Evolutionary conservation across 768 basidiomycete genomes (phyloP).

Genomic region (Fibroporia radiculosa): DNA sequence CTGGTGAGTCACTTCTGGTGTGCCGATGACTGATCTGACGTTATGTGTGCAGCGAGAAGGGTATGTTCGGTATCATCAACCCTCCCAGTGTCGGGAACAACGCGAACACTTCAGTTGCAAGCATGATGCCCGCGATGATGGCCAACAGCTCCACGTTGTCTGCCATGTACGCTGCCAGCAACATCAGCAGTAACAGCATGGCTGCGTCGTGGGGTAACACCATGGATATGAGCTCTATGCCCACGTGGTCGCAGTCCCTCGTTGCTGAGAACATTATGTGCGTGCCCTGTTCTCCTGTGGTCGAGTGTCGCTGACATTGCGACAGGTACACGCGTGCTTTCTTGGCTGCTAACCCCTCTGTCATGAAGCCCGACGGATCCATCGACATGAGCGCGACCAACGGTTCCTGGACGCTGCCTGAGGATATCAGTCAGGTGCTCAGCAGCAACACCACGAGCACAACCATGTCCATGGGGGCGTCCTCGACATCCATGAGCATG

Average conservation of each 20-base stretch:
- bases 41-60: slow-evolving; percentile 37
- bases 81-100: slow-evolving; percentile 42
- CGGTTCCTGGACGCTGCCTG: slow-evolving; percentile 17
- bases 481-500: slow-evolving; percentile 11
- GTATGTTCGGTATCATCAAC: slow-evolving; percentile 83
- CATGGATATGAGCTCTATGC: slow-evolving; percentile 51
- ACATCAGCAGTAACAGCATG: slow-evolving; percentile 37
- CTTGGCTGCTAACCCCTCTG: slow-evolving; percentile 44
- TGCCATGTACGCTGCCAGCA: slow-evolving; percentile 40
- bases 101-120: slow-evolving; percentile 38
- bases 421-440: slow-evolving; percentile 1
- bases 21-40: not conserved
- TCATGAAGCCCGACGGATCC: slow-evolving; percentile 40
- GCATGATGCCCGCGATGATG: slow-evolving; percentile 40
- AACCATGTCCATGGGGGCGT: slow-evolving; percentile 9
- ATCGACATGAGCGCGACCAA: slow-evolving; percentile 40
- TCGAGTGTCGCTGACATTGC: not conserved
- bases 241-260: slow-evolving; percentile 41
- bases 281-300: slow-evolving; percentile 1
- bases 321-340: slow-evolving; percentile 33
- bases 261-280: slow-evolving; percentile 52
- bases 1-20: slow-evolving; percentile 28
- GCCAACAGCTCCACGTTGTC: slow-evolving; percentile 41
- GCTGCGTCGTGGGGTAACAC: slow-evolving; percentile 55
- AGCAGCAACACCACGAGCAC: slow-evolving; percentile 21